These are phyloP conservation scores for Fraxinus quadrangulata DNA, from an alignment of 257 asterid genomes.

Conservation along the genomic window DNA sequence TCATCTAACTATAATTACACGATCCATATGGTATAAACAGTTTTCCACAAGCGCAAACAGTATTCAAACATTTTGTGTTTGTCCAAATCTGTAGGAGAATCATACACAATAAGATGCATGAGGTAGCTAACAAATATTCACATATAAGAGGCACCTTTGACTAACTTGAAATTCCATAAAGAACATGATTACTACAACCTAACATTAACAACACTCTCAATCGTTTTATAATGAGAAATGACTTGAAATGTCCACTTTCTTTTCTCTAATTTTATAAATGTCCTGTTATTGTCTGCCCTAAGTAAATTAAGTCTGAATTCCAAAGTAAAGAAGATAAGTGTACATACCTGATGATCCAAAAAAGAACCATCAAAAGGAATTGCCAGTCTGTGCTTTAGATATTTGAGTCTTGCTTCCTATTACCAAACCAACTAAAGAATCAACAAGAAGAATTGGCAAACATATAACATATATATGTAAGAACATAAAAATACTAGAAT, in stretches of 20 bases:
- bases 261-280: too few species aligned
- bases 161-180: background rate
- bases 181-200: background rate
- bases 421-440: slow-evolving; percentile 32
- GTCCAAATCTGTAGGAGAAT: background rate
- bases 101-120: background rate
- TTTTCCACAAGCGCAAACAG: background rate
- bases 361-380: slow-evolving; percentile 83
- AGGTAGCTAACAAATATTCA: background rate
- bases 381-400: slow-evolving; percentile 71
- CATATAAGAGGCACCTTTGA: background rate
- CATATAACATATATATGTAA: slow-evolving; percentile 7
- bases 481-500: background rate
- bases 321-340: background rate
- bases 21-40: background rate
- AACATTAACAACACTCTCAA: background rate
- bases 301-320: background rate
- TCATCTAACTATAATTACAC: background rate
- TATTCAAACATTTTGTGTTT: background rate
- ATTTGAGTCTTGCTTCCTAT: slow-evolving; percentile 84
- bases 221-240: background rate
- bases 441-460: slow-evolving; percentile 12
- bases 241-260: too few species aligned
- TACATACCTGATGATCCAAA: slow-evolving; percentile 81
- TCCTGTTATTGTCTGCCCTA: background rate